Base-by-base conservation (phyloP, 805 yeast genomes). In the Pichia heedii region DNA sequence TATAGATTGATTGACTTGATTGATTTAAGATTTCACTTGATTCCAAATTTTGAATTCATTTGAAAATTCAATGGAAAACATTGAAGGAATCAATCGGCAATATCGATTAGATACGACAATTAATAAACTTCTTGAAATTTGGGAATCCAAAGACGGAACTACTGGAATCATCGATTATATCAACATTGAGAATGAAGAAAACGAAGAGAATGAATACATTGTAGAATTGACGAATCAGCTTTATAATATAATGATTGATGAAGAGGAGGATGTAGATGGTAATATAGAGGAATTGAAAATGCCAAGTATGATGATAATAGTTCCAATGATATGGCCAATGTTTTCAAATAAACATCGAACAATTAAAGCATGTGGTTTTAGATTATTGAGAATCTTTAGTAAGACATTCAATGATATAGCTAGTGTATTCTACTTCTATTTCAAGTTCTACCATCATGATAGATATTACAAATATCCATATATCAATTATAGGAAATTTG, bases 291-390 rank as follows among this genome's bases (percentile, higher is more conserved):
- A 43, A 21, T 11, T 42, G 3, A 42, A 21, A n/a, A 22, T 27
- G 26, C 33, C 41, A 7, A 22, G 37, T 4, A 32, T 42, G 41
- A 18, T 24, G 8, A 13, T 33, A 4, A 18, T 42, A 2, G 36
- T 44, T 2, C 47, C 41, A 3, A 32, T 37, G 3, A 18, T 44
- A 5, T 44, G 47, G 47, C 47, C 47, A 20, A 24, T 48, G 40
- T 26, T 48, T 4, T 40, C 27, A 38, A 36, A 44, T 4, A 33
- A 42, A 18, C 24, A 40, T 35, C 16, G 22, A 32, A 34, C 37
- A 8, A 41, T 48, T 6, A 33, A 30, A 9, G 44, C 44, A 2
- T 41, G 47, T 35, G 51, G 41, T 6, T 40, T 41, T 27, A 36
- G 42, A 22, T 39, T 49, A 16, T 40, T 49, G 13, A 36, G 48